Evolutionary conservation across 345 rosid genomes (phyloP), one percentile per base, ranked within the genome.

Genomic region (Punica granatum): DNA sequence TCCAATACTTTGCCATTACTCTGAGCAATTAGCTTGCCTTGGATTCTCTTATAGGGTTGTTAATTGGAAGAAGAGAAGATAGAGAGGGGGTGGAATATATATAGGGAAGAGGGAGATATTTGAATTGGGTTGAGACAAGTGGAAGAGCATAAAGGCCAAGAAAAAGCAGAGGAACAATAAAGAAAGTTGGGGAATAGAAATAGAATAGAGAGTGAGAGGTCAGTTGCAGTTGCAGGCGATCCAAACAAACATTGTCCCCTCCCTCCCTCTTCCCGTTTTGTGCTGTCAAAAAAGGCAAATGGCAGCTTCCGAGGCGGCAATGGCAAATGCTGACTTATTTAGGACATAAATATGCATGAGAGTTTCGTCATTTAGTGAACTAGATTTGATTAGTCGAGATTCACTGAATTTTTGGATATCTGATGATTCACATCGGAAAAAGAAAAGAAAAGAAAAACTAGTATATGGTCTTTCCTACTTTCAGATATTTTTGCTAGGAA

Each of bases 1-100:
- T 36, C 39, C 64, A 1, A 46, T 67, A 65, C 48, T 21, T 36
- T 51, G 48, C 66, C 82, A 73, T 33, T n/a, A 9, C 48, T 23
- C n/a, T 36, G 41, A 32, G 61, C 33, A 13, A 6, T 66, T 51
- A 7, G 19, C 26, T 33, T 34, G 43, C 61, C 28, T 30, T 30
- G 34, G 61, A 56, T 56, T 56, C 61, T 30, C 33, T 26, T 56
- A 3, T 3, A 4, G 12, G 34, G 61, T 26, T 30, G 58, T 56
- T 3, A 56, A 1, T 56, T 26, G 25, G 25, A 56, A 4, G 34
- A 56, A 56, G 33, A 12, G 34, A 28, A 14, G 34, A 26, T 10
- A 56, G 53, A 42, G n/a, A 42, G n/a, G n/a, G n/a, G n/a, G n/a
- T 36, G 19, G 61, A 51, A 48, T 49, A 58, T 23, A 18, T 51